phyloP scores from a whole-genome alignment of 2,329 filamentous ascomycete species.

The Aspergillus tanneri region DNA sequence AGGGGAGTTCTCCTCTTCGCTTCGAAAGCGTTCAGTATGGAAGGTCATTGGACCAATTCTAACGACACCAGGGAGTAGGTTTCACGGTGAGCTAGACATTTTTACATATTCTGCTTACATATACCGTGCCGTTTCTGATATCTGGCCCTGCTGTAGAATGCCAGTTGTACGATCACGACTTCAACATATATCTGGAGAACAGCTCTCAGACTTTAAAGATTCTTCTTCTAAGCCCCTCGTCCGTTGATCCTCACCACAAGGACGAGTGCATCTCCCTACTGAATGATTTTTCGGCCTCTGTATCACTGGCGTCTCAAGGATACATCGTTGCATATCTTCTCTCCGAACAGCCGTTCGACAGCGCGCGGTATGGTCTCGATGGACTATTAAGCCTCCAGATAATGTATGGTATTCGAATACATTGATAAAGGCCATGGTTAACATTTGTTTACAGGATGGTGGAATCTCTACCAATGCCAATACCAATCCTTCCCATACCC shows the following conservation, averaged over 20 bases:
- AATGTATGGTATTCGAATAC: conserved; percentile 20
- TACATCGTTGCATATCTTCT: conserved; percentile 25
- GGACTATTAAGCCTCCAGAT: conserved; percentile 25
- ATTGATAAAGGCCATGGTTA: background rate
- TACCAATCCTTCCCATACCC: conserved; percentile 37
- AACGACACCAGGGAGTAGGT: conserved; percentile 5
- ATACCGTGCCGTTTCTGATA: too few species aligned
- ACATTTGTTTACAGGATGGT: conserved; percentile 17
- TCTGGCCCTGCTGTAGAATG: conserved; percentile 21
- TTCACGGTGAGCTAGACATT: too few species aligned
- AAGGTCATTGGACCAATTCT: conserved; percentile 26
- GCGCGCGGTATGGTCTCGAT: conserved; percentile 19
- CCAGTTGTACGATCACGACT: conserved; percentile 19
- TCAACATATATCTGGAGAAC: conserved; percentile 16
- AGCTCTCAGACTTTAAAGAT: conserved; percentile 13
- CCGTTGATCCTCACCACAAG: conserved; percentile 16
- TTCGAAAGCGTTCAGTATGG: conserved; percentile 42
- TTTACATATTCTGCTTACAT: too few species aligned
- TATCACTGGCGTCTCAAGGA: background rate
- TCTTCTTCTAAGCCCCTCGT: conserved; percentile 22
- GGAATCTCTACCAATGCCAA: conserved; percentile 17
- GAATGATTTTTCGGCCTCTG: conserved; percentile 12
- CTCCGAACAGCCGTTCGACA: conserved; percentile 22
- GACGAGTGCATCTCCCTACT: conserved; percentile 20
- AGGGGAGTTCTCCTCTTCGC: conserved; percentile 41